phyloP scores from a whole-genome alignment of 768 basidiomycete genomes.

The Kwoniella mangroviensis region DNA sequence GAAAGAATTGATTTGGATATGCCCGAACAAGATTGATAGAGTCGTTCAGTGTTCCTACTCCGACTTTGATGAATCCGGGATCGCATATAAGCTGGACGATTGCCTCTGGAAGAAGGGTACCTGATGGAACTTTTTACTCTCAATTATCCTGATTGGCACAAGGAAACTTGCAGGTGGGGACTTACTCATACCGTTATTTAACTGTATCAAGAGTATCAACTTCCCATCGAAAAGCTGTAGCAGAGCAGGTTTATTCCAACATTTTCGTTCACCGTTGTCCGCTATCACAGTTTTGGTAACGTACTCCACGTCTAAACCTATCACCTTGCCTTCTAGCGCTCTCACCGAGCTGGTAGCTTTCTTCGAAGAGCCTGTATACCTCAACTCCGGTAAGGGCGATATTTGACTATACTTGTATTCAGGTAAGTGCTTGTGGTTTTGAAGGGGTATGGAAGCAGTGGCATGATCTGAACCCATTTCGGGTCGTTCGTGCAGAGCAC shows the following conservation, averaged over 20 bases:
- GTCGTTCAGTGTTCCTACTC: slow-evolving; percentile 50
- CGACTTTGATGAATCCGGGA: slow-evolving; percentile 37
- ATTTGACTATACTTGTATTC: too few species aligned
- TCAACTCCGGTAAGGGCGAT: too few species aligned
- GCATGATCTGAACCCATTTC: too few species aligned
- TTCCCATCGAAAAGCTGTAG: slow-evolving; percentile 42
- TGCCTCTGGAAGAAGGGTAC: slow-evolving; percentile 34
- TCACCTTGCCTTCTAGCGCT: too few species aligned
- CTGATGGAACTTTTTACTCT: background rate
- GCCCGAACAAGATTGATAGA: slow-evolving; percentile 49
- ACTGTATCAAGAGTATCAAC: slow-evolving; percentile 43
- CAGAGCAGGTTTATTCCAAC: slow-evolving; percentile 37
- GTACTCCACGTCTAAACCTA: too few species aligned
- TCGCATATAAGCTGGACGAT: slow-evolving; percentile 34
- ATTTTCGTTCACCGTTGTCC: too few species aligned
- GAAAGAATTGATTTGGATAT: slow-evolving; percentile 31
- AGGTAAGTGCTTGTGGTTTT: too few species aligned
- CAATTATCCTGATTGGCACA: too few species aligned
- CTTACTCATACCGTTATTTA: slow-evolving; percentile 40
- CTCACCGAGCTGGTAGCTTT: too few species aligned
- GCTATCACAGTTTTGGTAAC: background rate
- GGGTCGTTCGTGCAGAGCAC: too few species aligned
- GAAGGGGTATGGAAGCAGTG: too few species aligned
- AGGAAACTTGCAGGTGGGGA: background rate
- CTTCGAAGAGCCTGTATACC: too few species aligned